Conservation (phyloP, 2,329 filamentous ascomycete species). For the Arthrobotrys iridis region DNA sequence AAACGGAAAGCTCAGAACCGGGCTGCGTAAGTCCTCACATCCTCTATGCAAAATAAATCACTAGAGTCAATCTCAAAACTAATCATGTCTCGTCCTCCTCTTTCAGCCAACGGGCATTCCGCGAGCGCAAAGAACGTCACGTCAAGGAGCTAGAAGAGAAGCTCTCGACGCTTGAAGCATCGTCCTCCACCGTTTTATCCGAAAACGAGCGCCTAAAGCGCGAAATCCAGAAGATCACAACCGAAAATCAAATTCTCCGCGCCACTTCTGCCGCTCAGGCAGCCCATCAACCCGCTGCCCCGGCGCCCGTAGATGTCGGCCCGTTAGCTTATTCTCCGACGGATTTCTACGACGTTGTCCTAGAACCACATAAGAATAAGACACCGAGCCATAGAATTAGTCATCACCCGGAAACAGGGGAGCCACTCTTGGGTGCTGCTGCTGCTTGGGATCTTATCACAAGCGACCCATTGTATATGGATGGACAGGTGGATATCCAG, state of each 20-base stretch:
- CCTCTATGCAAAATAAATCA: slow-evolving; percentile 21
- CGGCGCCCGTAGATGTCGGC: slow-evolving; percentile 68
- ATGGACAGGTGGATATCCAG: slow-evolving; percentile 81
- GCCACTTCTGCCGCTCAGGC: slow-evolving; percentile 71
- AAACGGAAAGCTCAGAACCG: slow-evolving; percentile 77
- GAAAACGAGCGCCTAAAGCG: slow-evolving; percentile 89
- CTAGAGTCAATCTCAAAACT: neutral
- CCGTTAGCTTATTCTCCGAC: slow-evolving; percentile 77
- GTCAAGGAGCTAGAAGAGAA: slow-evolving; percentile 93
- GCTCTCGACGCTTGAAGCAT: slow-evolving; percentile 78
- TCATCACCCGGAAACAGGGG: slow-evolving; percentile 71
- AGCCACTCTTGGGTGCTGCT: slow-evolving; percentile 76
- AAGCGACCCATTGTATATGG: slow-evolving; percentile 77
- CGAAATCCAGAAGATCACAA: slow-evolving; percentile 82
- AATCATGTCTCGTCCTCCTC: neutral
- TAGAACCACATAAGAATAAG: slow-evolving; percentile 72
- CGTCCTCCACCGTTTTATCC: slow-evolving; percentile 75
- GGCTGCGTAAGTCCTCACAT: slow-evolving; percentile 71
- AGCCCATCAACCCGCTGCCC: slow-evolving; percentile 63
- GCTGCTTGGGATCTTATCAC: slow-evolving; percentile 93
- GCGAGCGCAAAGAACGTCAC: slow-evolving; percentile 92
- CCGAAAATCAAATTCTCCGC: slow-evolving; percentile 91
- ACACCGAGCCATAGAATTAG: slow-evolving; percentile 75
- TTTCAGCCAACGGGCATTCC: slow-evolving; percentile 87
- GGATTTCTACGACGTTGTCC: slow-evolving; percentile 74